Conservation (phyloP, 306 rosid genomes). For the Pterocarpus santalinus region DNA sequence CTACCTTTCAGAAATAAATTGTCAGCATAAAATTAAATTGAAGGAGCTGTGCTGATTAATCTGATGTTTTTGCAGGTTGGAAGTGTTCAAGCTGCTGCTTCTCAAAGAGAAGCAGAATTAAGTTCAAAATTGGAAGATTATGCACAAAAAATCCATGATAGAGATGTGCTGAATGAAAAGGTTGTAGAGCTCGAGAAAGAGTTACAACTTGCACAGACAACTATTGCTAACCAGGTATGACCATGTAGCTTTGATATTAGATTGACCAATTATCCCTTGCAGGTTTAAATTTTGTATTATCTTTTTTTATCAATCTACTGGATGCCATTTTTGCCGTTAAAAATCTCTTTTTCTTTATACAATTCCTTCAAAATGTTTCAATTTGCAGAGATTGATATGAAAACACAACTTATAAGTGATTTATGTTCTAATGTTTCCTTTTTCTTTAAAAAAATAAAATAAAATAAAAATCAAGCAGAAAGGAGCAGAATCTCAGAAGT, state of each 20-base stretch:
- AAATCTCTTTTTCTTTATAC: neutral
- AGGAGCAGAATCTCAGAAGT: conserved; percentile 65
- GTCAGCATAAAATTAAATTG: neutral
- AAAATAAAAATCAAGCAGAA: conserved; percentile 58
- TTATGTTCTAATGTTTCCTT: conserved; percentile 34
- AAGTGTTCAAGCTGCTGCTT: conserved; percentile 62
- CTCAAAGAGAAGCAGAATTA: conserved; percentile 72
- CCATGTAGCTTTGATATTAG: neutral
- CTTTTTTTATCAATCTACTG: neutral
- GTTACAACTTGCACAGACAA: conserved; percentile 63
- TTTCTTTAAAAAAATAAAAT: neutral
- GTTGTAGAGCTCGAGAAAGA: conserved; percentile 74
- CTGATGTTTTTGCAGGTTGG: conserved; percentile 62
- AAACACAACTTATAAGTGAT: neutral
- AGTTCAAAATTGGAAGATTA: conserved; percentile 72
- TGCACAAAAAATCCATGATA: conserved; percentile 57
- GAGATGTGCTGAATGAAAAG: conserved; percentile 66
- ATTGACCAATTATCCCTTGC: neutral
- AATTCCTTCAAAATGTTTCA: neutral
- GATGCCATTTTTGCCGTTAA: neutral
- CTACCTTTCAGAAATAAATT: neutral
- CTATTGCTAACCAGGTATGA: conserved; percentile 70
- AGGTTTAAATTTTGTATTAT: neutral
- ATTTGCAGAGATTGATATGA: conserved; percentile 22
- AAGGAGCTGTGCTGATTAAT: conserved; percentile 36